Conservation (phyloP, 2,329 filamentous ascomycete species). For the Chaetothyriales sp. region DNA sequence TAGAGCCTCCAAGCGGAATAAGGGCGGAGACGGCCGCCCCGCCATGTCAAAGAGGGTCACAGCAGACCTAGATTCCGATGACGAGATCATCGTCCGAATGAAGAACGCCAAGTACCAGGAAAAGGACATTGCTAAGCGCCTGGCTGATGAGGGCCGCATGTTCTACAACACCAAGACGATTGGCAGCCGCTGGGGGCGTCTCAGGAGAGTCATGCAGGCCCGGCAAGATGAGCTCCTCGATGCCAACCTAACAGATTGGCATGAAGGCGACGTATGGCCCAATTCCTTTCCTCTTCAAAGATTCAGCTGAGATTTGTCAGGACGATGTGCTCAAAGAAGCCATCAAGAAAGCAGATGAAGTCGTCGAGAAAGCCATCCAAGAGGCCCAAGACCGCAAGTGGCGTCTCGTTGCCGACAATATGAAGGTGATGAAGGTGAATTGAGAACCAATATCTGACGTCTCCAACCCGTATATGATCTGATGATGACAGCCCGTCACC, state of each 20-base stretch:
- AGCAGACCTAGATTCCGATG: constrained; percentile 34
- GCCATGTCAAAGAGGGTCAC: constrained; percentile 25
- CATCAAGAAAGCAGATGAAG: constrained; percentile 29
- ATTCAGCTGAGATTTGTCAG: constrained; percentile 20
- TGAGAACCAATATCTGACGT: constrained; percentile 4
- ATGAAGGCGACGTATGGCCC: constrained; percentile 32
- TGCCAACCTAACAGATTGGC: constrained; percentile 37
- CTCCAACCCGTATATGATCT: not conserved
- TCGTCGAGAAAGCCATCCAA: constrained; percentile 28
- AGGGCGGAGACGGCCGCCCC: not conserved
- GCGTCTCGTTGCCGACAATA: constrained; percentile 30
- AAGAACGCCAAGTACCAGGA: constrained; percentile 26
- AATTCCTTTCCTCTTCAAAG: not conserved
- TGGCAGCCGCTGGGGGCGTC: constrained; percentile 33
- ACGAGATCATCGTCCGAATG: constrained; percentile 27
- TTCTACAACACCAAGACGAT: constrained; percentile 36
- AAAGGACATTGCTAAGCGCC: constrained; percentile 29
- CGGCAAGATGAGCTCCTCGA: constrained; percentile 34
- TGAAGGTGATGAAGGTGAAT: constrained; percentile 26
- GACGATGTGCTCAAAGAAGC: constrained; percentile 32
- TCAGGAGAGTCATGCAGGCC: constrained; percentile 30
- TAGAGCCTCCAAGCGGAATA: not conserved
- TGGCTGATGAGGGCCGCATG: constrained; percentile 30
- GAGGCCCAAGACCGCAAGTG: constrained; percentile 32
- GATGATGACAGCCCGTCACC: constrained; percentile 16